A percentile compares a stretch with the other conserved stretches of the same genome.
Conservation (phyloP, 352 stramenopile species). For the Globisporangium ultimum region DNA sequence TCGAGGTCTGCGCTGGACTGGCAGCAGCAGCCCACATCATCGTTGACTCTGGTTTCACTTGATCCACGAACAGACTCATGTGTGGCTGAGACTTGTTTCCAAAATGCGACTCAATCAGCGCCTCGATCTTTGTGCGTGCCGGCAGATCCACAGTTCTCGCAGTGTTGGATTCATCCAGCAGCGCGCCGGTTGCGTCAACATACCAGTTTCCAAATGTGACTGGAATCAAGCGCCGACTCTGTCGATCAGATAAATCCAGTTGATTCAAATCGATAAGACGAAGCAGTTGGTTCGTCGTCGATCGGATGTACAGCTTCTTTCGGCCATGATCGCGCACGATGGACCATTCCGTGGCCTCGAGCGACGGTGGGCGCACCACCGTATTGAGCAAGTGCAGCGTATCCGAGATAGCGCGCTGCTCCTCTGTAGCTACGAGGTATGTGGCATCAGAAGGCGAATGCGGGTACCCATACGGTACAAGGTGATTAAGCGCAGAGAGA, state of each 20-base stretch:
- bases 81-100: too few species aligned
- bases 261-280: slow-evolving; percentile 53
- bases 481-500: slow-evolving; percentile 62
- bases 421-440: slow-evolving; percentile 50
- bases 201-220: slow-evolving; percentile 68
- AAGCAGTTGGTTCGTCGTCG: slow-evolving; percentile 66
- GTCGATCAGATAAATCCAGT: slow-evolving; percentile 41
- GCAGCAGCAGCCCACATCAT: too few species aligned
- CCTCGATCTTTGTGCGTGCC: slow-evolving; percentile 38
- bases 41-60: too few species aligned
- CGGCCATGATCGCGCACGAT: slow-evolving; percentile 66
- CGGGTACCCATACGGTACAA: slow-evolving; percentile 33
- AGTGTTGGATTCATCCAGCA: slow-evolving; percentile 37
- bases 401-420: slow-evolving; percentile 53
- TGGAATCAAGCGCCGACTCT: slow-evolving; percentile 45
- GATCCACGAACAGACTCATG: too few species aligned
- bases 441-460: slow-evolving; percentile 23
- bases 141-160: slow-evolving; percentile 62
- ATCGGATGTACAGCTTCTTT: slow-evolving; percentile 66
- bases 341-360: slow-evolving; percentile 60
- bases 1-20: too few species aligned
- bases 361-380: slow-evolving; percentile 44
- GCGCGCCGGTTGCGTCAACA: slow-evolving; percentile 43
- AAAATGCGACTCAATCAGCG: slow-evolving; percentile 16
- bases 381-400: slow-evolving; percentile 63